Evolutionary conservation across 768 basidiomycete genomes (phyloP).

Genomic region (Pleurotus giganteus): DNA sequence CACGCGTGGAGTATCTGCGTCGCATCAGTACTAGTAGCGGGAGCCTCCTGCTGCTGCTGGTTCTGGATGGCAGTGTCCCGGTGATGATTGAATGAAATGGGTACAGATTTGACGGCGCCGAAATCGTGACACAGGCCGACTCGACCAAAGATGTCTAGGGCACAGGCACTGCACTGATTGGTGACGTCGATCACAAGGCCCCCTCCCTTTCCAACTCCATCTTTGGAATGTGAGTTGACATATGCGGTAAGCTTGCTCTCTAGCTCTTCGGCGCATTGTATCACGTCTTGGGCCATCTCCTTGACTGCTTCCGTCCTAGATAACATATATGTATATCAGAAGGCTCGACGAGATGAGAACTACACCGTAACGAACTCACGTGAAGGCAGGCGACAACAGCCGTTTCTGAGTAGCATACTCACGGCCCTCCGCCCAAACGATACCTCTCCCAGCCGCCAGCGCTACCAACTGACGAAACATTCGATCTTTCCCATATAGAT

Average conservation of each 20-base stretch:
- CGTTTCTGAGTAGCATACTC: slow-evolving; percentile 32
- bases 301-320: slow-evolving; percentile 29
- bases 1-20: slow-evolving; percentile 22
- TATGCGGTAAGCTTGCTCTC: slow-evolving; percentile 19
- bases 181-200: slow-evolving; percentile 17
- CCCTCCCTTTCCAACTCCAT: no score
- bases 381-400: slow-evolving; percentile 32
- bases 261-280: slow-evolving; percentile 25
- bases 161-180: slow-evolving; percentile 18
- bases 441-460: slow-evolving; percentile 28
- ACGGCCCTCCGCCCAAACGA: slow-evolving; percentile 36
- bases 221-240: slow-evolving; percentile 12
- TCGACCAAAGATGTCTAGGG: slow-evolving; percentile 28
- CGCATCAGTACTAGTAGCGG: slow-evolving; percentile 19
- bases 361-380: slow-evolving; percentile 21
- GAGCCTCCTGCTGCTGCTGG: no score
- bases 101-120: slow-evolving; percentile 12
- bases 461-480: slow-evolving; percentile 29
- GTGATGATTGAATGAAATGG: slow-evolving; percentile 8
- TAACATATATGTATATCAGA: not conserved
- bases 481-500: slow-evolving; percentile 29
- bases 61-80: not conserved
- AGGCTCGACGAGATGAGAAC: not conserved
- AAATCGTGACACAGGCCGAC: slow-evolving; percentile 42
- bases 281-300: slow-evolving; percentile 30